Evolutionary conservation across 306 rosid species (phyloP).

Genomic region (Casuarina equisetifolia): DNA sequence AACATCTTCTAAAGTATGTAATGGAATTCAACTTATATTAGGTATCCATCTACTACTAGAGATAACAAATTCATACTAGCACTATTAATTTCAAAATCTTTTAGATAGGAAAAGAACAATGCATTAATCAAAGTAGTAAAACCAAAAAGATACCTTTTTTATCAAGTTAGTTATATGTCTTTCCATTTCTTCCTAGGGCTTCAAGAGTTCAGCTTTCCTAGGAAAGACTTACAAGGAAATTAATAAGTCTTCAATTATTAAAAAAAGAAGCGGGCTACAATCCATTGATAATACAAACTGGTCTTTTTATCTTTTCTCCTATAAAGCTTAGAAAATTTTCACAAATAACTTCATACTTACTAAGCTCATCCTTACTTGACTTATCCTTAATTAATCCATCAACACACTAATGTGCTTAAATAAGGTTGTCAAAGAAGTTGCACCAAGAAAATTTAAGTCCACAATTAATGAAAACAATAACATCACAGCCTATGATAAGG

Average conservation of each 20-base stretch:
- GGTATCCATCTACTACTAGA: slow-evolving; percentile 23
- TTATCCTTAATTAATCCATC: slow-evolving; percentile 67
- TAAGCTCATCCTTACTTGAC: no score
- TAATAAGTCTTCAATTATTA: slow-evolving; percentile 21
- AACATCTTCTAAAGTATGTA: slow-evolving; percentile 91
- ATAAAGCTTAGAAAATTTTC: slow-evolving; percentile 87
- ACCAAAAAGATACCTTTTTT: slow-evolving; percentile 61
- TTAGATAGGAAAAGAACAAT: not conserved
- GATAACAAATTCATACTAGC: slow-evolving; percentile 16
- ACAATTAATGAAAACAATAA: not conserved
- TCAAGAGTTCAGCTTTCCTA: slow-evolving; percentile 77
- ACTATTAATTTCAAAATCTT: not conserved
- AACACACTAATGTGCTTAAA: slow-evolving; percentile 85
- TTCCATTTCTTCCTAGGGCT: slow-evolving; percentile 96
- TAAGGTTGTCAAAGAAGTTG: slow-evolving; percentile 88
- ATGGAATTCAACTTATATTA: slow-evolving; percentile 38
- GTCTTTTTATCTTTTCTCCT: slow-evolving; percentile 70
- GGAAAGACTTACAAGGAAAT: slow-evolving; percentile 72
- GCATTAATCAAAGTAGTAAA: slow-evolving; percentile 20
- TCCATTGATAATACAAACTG: slow-evolving; percentile 8
- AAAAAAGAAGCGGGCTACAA: slow-evolving; percentile 12
- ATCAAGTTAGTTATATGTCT: slow-evolving; percentile 93
- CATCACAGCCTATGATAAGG: not conserved
- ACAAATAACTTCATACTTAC: slow-evolving; percentile 50
- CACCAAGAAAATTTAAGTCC: slow-evolving; percentile 29